phyloP scores from a whole-genome alignment of 1,284 basidiomycete genomes.

The Pholiota adiposa region DNA sequence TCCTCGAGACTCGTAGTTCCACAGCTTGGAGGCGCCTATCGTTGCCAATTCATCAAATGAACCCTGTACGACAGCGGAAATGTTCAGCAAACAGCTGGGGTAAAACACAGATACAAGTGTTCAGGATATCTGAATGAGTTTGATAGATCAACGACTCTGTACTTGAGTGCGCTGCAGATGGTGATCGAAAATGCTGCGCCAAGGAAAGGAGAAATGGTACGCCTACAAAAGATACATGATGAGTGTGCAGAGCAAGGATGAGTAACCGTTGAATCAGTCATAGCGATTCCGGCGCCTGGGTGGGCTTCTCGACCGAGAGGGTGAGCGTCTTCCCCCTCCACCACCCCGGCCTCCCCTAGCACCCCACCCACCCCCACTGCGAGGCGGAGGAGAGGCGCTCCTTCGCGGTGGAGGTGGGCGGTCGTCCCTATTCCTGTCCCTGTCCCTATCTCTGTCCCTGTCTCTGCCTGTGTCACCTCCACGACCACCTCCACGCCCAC shows the following conservation, averaged over 20 bases:
- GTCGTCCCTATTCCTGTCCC: slow-evolving; percentile 12
- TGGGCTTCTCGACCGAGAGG: slow-evolving; percentile 34
- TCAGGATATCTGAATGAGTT: not conserved
- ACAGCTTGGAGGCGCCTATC: too few species aligned
- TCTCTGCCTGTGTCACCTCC: slow-evolving; percentile 16
- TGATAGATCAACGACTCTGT: not conserved
- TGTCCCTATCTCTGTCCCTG: slow-evolving; percentile 27
- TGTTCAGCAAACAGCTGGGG: not conserved
- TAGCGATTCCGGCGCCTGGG: slow-evolving; percentile 33
- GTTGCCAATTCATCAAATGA: too few species aligned
- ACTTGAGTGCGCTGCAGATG: not conserved
- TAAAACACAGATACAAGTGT: not conserved
- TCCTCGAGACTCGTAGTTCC: too few species aligned
- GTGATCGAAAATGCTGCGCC: not conserved
- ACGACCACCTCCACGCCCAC: slow-evolving; percentile 40
- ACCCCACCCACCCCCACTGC: slow-evolving; percentile 40
- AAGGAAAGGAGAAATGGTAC: not conserved
- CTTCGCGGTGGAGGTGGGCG: slow-evolving; percentile 48
- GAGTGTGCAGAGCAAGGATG: not conserved
- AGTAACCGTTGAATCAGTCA: slow-evolving; percentile 26
- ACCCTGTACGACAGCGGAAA: not conserved
- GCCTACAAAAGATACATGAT: not conserved
- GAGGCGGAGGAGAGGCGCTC: slow-evolving; percentile 42
- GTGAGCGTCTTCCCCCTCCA: slow-evolving; percentile 36
- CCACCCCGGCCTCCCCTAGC: slow-evolving; percentile 20